Percentiles rank a stretch among this genome's conserved stretches.
Conservation (phyloP, 2,329 filamentous ascomycete genomes). For the Apiospora phragmitis region DNA sequence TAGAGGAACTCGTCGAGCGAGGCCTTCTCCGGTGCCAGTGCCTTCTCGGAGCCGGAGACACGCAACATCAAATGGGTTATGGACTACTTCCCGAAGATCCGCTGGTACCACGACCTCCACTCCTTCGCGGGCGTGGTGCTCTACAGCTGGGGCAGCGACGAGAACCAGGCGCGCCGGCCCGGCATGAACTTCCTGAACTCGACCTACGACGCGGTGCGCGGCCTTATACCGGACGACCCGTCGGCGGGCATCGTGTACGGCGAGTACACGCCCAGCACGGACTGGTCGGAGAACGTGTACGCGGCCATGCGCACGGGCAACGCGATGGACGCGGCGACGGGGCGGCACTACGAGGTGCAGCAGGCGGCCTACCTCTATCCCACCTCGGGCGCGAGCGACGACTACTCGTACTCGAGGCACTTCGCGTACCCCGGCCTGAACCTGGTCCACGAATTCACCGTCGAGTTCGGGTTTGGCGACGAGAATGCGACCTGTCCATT, state of each 20-base stretch:
- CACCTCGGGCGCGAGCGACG: constrained; percentile 45
- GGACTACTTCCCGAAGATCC: constrained; percentile 47
- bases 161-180: constrained; percentile 45
- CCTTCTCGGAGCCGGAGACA: constrained; percentile 58
- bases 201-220: constrained; percentile 53
- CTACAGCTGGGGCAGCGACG: constrained; percentile 60
- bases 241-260: constrained; percentile 37
- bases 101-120: constrained; percentile 61
- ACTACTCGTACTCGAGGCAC: constrained; percentile 47
- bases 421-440: constrained; percentile 36
- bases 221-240: constrained; percentile 41
- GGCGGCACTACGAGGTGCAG: constrained; percentile 37
- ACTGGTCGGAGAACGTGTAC: constrained; percentile 34
- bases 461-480: constrained; percentile 49
- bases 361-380: constrained; percentile 46
- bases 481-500: constrained; percentile 38
- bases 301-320: constrained; percentile 36
- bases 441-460: constrained; percentile 42
- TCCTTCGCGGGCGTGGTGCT: constrained; percentile 52
- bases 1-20: constrained; percentile 44
- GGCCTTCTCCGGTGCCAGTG: constrained; percentile 49
- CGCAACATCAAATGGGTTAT: constrained; percentile 54
- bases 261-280: constrained; percentile 43
- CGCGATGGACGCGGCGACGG: constrained; percentile 41
- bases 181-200: constrained; percentile 54